Conservation (phyloP, 2,329 filamentous ascomycete species). For the Leptoxyphium fumago region DNA sequence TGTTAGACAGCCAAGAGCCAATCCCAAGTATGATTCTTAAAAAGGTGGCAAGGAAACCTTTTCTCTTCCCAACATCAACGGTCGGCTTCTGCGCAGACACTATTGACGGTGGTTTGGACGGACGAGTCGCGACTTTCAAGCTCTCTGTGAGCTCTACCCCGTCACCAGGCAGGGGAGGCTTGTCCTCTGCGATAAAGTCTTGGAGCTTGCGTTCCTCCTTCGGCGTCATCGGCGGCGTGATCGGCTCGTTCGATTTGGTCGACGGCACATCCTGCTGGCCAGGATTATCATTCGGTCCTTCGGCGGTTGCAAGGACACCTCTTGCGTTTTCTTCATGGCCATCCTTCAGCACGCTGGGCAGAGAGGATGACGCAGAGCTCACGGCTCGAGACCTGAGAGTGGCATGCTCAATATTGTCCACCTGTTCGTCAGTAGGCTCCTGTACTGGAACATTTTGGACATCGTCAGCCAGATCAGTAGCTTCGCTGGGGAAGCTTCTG, state of each 20-base stretch:
- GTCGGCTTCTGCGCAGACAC: neutral
- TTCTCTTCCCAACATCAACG: neutral
- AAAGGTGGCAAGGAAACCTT: neutral
- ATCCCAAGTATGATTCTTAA: neutral
- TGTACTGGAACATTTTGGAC: conserved; percentile 14
- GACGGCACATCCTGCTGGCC: neutral
- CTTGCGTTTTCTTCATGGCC: conserved; percentile 5
- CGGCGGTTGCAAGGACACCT: neutral
- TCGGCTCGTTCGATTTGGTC: conserved; percentile 11
- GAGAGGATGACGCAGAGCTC: conserved; percentile 4
- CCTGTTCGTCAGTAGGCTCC: conserved; percentile 12
- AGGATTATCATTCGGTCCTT: neutral
- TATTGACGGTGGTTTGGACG: neutral
- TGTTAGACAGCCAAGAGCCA: neutral
- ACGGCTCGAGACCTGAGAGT: neutral
- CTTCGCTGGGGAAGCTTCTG: conserved; percentile 20
- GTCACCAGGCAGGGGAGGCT: neutral
- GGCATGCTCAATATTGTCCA: conserved; percentile 1
- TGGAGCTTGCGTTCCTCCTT: conserved; percentile 9
- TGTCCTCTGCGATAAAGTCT: neutral
- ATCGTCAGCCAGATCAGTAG: conserved; percentile 20
- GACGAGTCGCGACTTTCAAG: too few relatives aligned
- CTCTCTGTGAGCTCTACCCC: neutral
- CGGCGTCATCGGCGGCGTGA: conserved; percentile 21
- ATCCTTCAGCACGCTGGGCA: conserved; percentile 16